These are phyloP conservation scores for Bodo saltans DNA, from an alignment of 78 protist genomes.

Conservation along the genomic window DNA sequence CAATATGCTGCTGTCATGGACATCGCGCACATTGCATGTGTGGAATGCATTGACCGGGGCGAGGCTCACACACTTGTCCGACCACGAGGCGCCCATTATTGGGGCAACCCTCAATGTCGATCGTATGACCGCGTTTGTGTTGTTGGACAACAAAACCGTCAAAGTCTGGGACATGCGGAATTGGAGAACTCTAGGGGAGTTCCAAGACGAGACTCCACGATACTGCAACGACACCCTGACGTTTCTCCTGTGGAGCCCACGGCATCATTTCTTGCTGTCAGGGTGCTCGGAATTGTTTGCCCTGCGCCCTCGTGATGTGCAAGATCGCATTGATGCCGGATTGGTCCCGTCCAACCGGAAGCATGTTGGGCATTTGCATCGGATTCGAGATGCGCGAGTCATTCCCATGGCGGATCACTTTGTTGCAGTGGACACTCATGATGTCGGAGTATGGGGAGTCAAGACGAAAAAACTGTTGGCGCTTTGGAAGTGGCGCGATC, in stretches of 20 bases:
- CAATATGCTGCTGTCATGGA: not conserved
- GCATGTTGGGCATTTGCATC: not conserved
- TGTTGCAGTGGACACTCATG: not conserved
- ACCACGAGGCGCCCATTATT: not conserved
- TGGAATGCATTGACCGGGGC: not conserved
- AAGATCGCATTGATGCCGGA: not conserved
- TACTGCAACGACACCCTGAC: not conserved
- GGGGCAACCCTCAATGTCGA: not conserved
- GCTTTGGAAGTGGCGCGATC: not conserved
- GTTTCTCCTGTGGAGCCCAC: not conserved
- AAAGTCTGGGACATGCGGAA: not conserved
- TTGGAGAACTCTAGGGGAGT: not conserved
- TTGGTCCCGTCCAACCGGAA: not conserved
- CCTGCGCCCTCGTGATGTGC: not conserved
- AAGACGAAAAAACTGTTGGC: not conserved
- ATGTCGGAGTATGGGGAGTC: not conserved
- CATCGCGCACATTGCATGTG: not conserved
- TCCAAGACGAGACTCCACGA: not conserved
- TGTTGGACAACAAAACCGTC: not conserved
- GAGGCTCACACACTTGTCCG: not conserved
- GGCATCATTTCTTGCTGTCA: not conserved
- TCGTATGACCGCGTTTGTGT: not conserved
- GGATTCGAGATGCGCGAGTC: not conserved
- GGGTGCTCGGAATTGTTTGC: not conserved
- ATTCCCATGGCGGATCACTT: not conserved